Evolutionary conservation across 352 stramenopile species (phyloP), one percentile per base, ranked within the genome.

Genomic region (Peronospora destructor): DNA sequence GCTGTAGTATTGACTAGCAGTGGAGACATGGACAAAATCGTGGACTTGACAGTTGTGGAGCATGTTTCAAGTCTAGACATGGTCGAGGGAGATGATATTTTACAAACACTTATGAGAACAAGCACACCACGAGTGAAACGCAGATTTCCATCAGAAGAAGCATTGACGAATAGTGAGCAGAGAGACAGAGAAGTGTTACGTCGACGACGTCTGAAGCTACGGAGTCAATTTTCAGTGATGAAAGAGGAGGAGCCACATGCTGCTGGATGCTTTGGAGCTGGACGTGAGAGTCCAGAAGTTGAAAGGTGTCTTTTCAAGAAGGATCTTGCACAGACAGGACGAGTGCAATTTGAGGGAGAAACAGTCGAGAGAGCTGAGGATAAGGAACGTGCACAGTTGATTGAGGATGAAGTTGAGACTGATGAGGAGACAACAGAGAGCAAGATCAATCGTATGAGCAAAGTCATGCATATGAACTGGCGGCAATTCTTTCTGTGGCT

Each of bases 71-170:
- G 42, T 1, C 53, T 86, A 0, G 78, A 85, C 54, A 84, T 70
- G 5, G 64, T 89, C 8, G 77, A 89, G 38, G 77, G 77, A n/a
- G 62, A 73, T 19, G 73, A 64, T 25, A 89, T 89, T 38, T 29
- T 85, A 6, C 48, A 75, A 12, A 62, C 66, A 26, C 56, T 89
- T 32, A 52, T 85, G 58, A 45, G 41, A 25, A 52, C 53, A 9
- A 70, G 53, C 4, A 85, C 72, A 2, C 74, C 74, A 7, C 58
- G 77, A 6, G 53, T 64, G 0, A 58, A 58, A 10, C 64, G 77
- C 19, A 58, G 51, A 40, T 84, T 87, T 48, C 64, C 70, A n/a
- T 68, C 71, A 2, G 75, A 88, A 47, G 43, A 69, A 11, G 36
- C 64, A 8, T 53, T 66, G 0, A 71, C 70, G 4, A 56, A 63